phyloP scores from a whole-genome alignment of 2,329 filamentous ascomycete genomes.

The Endoconidiophora polonica region DNA sequence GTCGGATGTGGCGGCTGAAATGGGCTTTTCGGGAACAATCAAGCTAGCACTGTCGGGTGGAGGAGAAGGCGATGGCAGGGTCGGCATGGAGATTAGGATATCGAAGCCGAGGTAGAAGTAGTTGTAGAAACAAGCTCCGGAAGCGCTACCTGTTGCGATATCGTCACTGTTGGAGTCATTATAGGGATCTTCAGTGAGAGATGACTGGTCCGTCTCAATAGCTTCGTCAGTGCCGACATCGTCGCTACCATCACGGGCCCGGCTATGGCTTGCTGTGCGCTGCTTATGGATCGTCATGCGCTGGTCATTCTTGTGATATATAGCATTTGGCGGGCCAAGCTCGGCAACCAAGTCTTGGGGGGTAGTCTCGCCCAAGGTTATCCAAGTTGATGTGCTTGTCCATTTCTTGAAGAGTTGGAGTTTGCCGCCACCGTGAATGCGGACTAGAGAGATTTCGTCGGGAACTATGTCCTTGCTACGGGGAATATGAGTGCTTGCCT shows the following conservation, averaged over 20 bases:
- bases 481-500: slow-evolving; percentile 49
- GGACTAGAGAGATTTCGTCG: slow-evolving; percentile 72
- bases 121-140: slow-evolving; percentile 81
- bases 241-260: slow-evolving; percentile 24
- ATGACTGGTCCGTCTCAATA: slow-evolving; percentile 60
- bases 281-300: slow-evolving; percentile 71
- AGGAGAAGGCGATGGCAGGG: slow-evolving; percentile 44
- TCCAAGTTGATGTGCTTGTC: slow-evolving; percentile 48
- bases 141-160: slow-evolving; percentile 34
- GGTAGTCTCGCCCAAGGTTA: slow-evolving; percentile 70
- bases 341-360: slow-evolving; percentile 84
- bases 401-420: slow-evolving; percentile 63
- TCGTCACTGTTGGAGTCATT: slow-evolving; percentile 42
- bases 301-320: slow-evolving; percentile 81
- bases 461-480: slow-evolving; percentile 66
- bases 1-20: slow-evolving; percentile 32
- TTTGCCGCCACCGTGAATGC: slow-evolving; percentile 59
- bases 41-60: slow-evolving; percentile 25
- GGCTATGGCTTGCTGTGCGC: slow-evolving; percentile 32
- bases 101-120: slow-evolving; percentile 96
- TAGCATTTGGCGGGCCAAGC: slow-evolving; percentile 81
- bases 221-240: slow-evolving; percentile 37
- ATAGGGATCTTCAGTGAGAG: slow-evolving; percentile 50
- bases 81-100: slow-evolving; percentile 69
- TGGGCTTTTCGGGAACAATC: slow-evolving; percentile 14